Base-by-base conservation (phyloP, 495 filamentous ascomycete species). In the Penicillium tannophilum region DNA sequence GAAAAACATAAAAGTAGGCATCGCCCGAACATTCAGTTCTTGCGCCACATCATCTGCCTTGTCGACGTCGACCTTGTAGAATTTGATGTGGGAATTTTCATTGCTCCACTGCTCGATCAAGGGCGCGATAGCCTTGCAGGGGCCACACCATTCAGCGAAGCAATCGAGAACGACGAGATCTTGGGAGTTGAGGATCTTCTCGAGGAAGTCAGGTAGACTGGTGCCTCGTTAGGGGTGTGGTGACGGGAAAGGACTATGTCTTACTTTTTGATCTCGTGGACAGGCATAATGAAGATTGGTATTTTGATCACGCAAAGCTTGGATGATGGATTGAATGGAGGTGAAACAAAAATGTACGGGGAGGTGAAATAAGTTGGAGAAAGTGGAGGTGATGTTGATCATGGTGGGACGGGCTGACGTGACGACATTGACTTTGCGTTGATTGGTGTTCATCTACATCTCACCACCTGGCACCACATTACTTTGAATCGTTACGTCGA, bases 21-120 rank as follows among this genome's bases (percentile, higher is more conserved):
- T 96, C 62, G 93, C 91, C 62, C 86, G 84, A 70, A 97, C 83
- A 57, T 84, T 84, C 33, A 93, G 84, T 68, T 95, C 86, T 63
- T 86, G 79, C 19, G 87, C 85, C 11, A 94, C 82, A 11, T 90
- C 86, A 49, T 87, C 79, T 7, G 91, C 76, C 52, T 86, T 79
- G 70, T 96, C 92, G 57, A 96, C 90, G 73, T 96, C 90, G 65
- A 97, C 68, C 81, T 95, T 96, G 83, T 84, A 87, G 77, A 96
- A 97, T 63, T 83, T 79, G 57, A 84, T 82, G 26, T 77, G 67
- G 46, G 79, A 30, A 70, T 79, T 80, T 11, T 66, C 58, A 26
- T 87, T 63, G 60, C 85, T 82, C 73, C 68, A 88, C 80, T 84
- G 77, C 42, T 84, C 82, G 47, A 95, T 64, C 19, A 81, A 67